A percentile compares a stretch with the other conserved stretches of the same genome.
Evolutionary conservation across 192 early-diverging fungal species (phyloP).

Genomic region (Linnemannia hyalina): DNA sequence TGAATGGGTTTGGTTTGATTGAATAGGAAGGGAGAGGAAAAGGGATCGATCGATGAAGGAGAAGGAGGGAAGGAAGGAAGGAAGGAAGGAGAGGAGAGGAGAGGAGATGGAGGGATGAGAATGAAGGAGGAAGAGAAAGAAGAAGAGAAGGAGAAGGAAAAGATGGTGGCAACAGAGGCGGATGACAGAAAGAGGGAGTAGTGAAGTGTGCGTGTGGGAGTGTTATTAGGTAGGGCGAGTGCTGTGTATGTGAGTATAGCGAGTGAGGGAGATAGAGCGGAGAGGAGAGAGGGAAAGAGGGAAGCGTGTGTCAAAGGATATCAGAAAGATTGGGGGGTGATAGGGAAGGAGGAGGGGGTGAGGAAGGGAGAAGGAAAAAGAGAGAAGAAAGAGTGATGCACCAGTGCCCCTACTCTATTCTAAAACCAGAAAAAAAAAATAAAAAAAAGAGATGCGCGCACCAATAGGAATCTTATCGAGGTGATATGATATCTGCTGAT

Average conservation of each 20-base stretch:
- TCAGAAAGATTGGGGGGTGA: not conserved
- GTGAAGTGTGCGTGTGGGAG: not conserved
- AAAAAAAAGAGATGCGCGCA: slow-evolving; percentile 3
- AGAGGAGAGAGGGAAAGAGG: not conserved
- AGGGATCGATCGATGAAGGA: not conserved
- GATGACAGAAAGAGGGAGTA: not conserved
- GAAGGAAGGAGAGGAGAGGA: not conserved
- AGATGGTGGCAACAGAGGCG: not conserved
- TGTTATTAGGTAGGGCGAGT: not conserved
- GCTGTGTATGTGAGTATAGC: not conserved
- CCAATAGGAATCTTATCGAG: slow-evolving; percentile 22
- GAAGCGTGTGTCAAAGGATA: no score
- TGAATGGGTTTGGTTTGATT: not conserved
- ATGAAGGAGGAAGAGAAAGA: not conserved
- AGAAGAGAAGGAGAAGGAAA: not conserved
- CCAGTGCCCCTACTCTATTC: no score
- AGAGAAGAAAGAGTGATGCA: not conserved
- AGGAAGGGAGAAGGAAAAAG: not conserved
- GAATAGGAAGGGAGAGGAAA: not conserved
- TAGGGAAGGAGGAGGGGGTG: not conserved
- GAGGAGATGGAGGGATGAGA: not conserved
- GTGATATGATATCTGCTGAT: slow-evolving; percentile 31
- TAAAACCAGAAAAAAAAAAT: slow-evolving; percentile 6
- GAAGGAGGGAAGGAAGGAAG: not conserved
- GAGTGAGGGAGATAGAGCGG: not conserved